Base-by-base conservation (phyloP, 2,329 filamentous ascomycete species). In the Verticillium nonalfalfae region DNA sequence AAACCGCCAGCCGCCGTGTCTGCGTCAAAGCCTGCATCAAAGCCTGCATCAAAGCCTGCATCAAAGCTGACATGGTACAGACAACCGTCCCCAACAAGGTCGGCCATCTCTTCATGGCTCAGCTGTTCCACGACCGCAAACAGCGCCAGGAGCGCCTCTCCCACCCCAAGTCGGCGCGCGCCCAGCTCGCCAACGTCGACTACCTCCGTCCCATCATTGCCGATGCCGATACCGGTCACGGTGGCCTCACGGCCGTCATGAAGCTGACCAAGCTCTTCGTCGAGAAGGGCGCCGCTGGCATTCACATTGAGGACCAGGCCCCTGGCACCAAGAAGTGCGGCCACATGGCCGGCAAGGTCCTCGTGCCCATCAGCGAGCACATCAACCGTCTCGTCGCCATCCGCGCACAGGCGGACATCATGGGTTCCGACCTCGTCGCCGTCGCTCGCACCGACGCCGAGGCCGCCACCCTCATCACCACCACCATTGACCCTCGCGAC, bases 241-340 rank as follows among this genome's bases (percentile, higher is more conserved):
- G 95, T 72, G 95, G 95, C 72, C 83, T 99, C 65, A 98, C 95
- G n/a, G 95, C 95, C 61, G 90, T 98, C 70, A 98, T 99, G 95
- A 99, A 98, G 84, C 87, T 99, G 69, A 98, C 95, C 66, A 97
- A 97, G 83, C 86, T 98, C 61, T 98, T 99, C 76, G 80, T 98
- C 66, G 95, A 99, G 81, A 93, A 93, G 77, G 95, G 95, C 69
- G 95, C 95, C 56, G 95, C 95, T 52, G 95, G 95, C 67, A 97
- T 99, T 71, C 95, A 99, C 79, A 97, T 99, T 69, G 95, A 99
- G 79, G 95, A 99, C 75, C 95, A 98, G 78, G 94, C 95, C 4
- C 94, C 95, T 3, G 95, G 95, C 60, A 98, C 95, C 58, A 99
- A 99, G 86, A 99, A 99, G 85, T 99, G 95, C 76, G 95, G 95